Percentiles rank a stretch among this genome's conserved stretches.
Evolutionary conservation across 257 asterid genomes (phyloP).

Genomic region (Plantago major): DNA sequence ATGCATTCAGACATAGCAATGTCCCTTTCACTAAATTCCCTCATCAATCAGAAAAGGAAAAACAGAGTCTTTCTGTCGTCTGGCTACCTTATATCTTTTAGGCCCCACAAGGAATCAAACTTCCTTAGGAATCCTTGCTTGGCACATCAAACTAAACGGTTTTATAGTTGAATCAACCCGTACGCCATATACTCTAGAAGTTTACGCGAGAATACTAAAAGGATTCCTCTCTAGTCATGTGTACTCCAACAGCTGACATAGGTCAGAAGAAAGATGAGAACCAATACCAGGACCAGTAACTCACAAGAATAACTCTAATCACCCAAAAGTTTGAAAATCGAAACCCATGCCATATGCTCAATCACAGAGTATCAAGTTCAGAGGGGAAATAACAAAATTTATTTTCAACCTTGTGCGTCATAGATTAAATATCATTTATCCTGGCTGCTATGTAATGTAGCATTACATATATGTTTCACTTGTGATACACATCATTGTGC

Average conservation of each 20-base stretch:
- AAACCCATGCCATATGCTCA: no score
- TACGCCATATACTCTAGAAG: not conserved
- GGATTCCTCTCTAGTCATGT: not conserved
- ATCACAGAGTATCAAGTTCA: no score
- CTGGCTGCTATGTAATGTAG: no score
- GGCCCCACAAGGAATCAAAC: conserved; percentile 5
- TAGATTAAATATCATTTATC: no score
- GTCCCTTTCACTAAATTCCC: conserved; percentile 2
- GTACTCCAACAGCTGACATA: not conserved
- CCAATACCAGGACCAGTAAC: no score
- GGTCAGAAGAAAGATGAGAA: not conserved
- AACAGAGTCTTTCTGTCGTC: conserved; percentile 7
- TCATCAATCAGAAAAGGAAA: not conserved
- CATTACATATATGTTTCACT: no score
- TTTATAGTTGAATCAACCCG: not conserved
- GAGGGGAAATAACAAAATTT: no score
- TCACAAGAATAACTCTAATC: no score
- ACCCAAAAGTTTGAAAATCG: no score
- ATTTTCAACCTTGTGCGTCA: no score
- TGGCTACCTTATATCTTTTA: not conserved
- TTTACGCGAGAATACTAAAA: not conserved
- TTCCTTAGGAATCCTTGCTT: conserved; percentile 1
- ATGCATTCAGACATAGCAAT: not conserved
- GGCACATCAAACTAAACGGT: not conserved
- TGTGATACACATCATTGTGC: no score